Evolutionary conservation across 2,329 filamentous ascomycete genomes (phyloP), one percentile per base, ranked within the genome.

Genomic region (Claviceps maximensis): DNA sequence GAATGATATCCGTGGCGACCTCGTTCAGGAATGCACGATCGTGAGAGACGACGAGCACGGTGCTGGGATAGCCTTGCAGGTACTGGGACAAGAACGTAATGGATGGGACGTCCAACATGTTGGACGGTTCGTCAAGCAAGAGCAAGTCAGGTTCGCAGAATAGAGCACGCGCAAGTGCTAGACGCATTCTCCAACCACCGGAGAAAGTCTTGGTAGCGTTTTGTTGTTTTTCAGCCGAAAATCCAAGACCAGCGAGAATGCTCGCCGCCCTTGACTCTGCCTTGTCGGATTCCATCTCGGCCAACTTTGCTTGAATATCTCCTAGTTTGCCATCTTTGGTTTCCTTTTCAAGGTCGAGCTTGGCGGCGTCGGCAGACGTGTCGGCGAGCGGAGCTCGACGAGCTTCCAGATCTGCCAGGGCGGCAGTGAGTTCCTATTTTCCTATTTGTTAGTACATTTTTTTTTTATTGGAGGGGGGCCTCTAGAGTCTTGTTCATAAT

Each of bases 81-180:
- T 98, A 98, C 64, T 90, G 91, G 48, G 91, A 87, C 67, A 98
- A 79, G 80, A 97, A 98, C 53, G 93, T 94, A 65, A 98, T 97
- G 25, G 93, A 97, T n/a, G 93, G 93, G 54, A 98, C 93, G 72
- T 97, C 93, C 88, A 98, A 89, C 91, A 97, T 97, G 83, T 97
- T 97, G 53, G 91, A 97, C 73, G 93, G 93, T 82, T 98, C 93
- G 75, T 98, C 93, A 61, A 98, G 89, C 67, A 98, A 79, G 55
- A 98, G 74, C 51, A 98, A 76, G 71, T 98, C 93, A 45, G 93
- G 93, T 68, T 98, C 93, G 73, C 93, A 98, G 76, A 98, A 98
- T 38, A 98, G 80, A 15, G 93, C 93, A 78, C 93, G 79, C 13
- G 93, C 93, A 57, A 98, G 78, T 15, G 93, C 93, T 63, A 98